phyloP scores from a whole-genome alignment of 352 stramenopile species.

The Phytopythium sindhum region DNA sequence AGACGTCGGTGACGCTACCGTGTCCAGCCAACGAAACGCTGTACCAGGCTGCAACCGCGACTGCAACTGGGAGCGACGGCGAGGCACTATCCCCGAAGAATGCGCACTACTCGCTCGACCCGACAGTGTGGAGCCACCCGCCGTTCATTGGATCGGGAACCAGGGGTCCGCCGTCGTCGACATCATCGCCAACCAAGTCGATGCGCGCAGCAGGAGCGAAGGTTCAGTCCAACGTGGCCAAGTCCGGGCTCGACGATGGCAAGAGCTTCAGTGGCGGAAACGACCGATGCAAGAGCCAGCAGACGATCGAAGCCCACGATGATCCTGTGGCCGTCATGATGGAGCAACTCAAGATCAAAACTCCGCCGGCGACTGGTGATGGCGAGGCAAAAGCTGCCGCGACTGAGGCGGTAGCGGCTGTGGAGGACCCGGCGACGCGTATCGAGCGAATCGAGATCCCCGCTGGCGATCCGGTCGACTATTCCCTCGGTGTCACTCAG shows the following conservation, averaged over 20 bases:
- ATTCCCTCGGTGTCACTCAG: conserved; percentile 71
- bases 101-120: conserved; percentile 49
- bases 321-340: conserved; percentile 35
- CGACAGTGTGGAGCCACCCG: conserved; percentile 61
- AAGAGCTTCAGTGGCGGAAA: neutral
- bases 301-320: conserved; percentile 12
- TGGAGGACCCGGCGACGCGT: neutral
- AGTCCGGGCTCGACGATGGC: neutral
- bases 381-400: neutral
- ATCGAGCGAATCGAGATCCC: conserved; percentile 52
- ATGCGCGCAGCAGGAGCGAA: neutral
- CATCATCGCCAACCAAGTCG: conserved; percentile 10
- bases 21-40: conserved; percentile 2
- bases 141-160: conserved; percentile 48
- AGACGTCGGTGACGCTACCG: conserved; percentile 53
- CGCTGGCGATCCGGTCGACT: conserved; percentile 77
- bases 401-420: neutral
- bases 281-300: neutral
- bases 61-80: conserved; percentile 1
- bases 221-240: neutral
- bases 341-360: conserved; percentile 35
- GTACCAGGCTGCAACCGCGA: neutral
- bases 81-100: conserved; percentile 19
- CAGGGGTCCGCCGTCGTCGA: conserved; percentile 16
- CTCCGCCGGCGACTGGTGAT: conserved; percentile 16